These are phyloP conservation scores for Cadophora gregata DNA, from an alignment of 2,329 filamentous ascomycete genomes.

Conservation along the genomic window DNA sequence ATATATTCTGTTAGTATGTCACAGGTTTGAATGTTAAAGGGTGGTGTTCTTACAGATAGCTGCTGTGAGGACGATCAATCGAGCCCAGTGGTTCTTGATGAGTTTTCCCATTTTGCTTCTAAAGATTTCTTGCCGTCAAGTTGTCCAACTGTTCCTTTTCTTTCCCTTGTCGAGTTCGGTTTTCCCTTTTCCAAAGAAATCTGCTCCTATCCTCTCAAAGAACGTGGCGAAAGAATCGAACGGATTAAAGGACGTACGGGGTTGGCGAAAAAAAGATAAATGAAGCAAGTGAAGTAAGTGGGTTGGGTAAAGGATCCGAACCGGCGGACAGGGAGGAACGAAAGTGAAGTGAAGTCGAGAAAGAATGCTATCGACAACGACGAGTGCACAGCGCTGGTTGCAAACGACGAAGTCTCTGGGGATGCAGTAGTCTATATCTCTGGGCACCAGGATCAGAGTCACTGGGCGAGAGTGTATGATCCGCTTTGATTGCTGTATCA, in stretches of 20 bases:
- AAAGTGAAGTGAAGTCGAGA: slow-evolving; percentile 45
- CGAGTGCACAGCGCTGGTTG: slow-evolving; percentile 53
- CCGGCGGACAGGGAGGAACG: slow-evolving; percentile 51
- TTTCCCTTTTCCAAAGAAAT: slow-evolving; percentile 18
- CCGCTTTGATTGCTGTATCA: slow-evolving; percentile 45
- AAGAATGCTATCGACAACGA: slow-evolving; percentile 59
- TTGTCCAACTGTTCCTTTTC: slow-evolving; percentile 13
- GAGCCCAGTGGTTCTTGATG: slow-evolving; percentile 99
- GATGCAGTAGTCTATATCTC: slow-evolving; percentile 48
- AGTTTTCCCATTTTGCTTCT: slow-evolving; percentile 78
- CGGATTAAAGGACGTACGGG: slow-evolving; percentile 43
- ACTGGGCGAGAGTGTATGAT: slow-evolving; percentile 41
- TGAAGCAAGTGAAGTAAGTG: slow-evolving; percentile 34
- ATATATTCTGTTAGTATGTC: slow-evolving; percentile 31
- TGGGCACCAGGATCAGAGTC: slow-evolving; percentile 36
- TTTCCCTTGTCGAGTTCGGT: slow-evolving; percentile 14
- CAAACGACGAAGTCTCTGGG: slow-evolving; percentile 21
- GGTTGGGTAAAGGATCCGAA: slow-evolving; percentile 55
- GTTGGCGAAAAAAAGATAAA: slow-evolving; percentile 25
- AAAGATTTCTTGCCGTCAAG: slow-evolving; percentile 28
- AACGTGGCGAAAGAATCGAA: slow-evolving; percentile 31
- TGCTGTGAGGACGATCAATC: slow-evolving; percentile 88
- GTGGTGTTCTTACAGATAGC: slow-evolving; percentile 55
- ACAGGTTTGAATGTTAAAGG: slow-evolving; percentile 18
- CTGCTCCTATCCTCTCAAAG: slow-evolving; percentile 22